Evolutionary conservation across 129 eudicot genomes (phyloP).

Genomic region (Flaveria bidentis): DNA sequence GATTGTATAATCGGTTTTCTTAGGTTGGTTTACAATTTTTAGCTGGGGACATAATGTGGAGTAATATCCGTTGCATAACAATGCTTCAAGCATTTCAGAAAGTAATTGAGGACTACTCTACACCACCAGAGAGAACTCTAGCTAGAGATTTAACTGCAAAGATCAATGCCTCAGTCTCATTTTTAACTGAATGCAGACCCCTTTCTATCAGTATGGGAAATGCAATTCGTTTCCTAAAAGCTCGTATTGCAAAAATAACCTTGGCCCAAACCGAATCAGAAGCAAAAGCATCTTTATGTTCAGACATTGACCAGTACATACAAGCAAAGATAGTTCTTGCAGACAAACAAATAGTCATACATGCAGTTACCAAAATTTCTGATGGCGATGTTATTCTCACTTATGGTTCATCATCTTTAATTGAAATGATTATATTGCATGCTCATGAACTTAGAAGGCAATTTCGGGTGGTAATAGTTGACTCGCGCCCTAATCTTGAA

Average conservation of each 20-base stretch:
- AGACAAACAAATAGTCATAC: constrained; percentile 61
- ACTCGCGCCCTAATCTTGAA: constrained; percentile 94
- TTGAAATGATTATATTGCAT: constrained; percentile 67
- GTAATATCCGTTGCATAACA: constrained; percentile 79
- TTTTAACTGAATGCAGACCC: constrained; percentile 81
- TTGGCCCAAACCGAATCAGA: constrained; percentile 60
- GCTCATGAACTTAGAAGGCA: constrained; percentile 85
- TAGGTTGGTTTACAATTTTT: constrained; percentile 86
- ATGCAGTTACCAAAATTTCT: constrained; percentile 77
- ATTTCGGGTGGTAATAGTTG: constrained; percentile 86
- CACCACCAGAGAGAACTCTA: constrained; percentile 72
- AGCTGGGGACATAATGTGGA: constrained; percentile 69
- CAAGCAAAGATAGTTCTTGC: constrained; percentile 76
- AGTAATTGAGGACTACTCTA: constrained; percentile 69
- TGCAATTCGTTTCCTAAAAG: constrained; percentile 76
- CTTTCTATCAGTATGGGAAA: constrained; percentile 96
- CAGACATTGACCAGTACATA: constrained; percentile 69
- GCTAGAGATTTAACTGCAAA: constrained; percentile 70
- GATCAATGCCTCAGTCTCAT: constrained; percentile 71
- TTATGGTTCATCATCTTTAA: constrained; percentile 72
- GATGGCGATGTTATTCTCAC: constrained; percentile 93
- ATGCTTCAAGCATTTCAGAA: constrained; percentile 88
- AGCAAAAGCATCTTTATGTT: constrained; percentile 57
- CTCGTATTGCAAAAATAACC: constrained; percentile 57
- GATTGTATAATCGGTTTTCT: constrained; percentile 12